Conservation (phyloP, 1,284 basidiomycete genomes). For the Leccinum fallax region DNA sequence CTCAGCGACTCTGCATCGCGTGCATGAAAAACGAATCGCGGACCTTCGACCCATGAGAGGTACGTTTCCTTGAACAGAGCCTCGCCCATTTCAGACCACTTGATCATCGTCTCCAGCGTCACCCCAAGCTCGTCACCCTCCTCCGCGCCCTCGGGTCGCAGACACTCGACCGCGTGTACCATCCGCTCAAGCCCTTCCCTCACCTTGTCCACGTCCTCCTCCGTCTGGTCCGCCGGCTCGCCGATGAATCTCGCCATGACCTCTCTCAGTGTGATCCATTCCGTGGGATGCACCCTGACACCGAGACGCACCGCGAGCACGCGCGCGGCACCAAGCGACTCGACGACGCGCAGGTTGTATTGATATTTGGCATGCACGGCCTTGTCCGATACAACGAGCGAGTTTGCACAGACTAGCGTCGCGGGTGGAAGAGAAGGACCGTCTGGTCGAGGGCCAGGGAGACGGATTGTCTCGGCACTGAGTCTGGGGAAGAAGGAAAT, state of each 20-base stretch:
- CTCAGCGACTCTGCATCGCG: neutral
- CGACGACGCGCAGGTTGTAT: conserved; percentile 89
- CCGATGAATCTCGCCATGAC: conserved; percentile 51
- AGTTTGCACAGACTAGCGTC: conserved; percentile 83
- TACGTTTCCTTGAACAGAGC: conserved; percentile 66
- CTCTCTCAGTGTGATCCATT: conserved; percentile 55
- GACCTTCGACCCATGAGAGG: conserved; percentile 77
- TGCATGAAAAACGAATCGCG: conserved; percentile 21
- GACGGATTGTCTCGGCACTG: conserved; percentile 60
- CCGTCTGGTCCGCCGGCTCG: conserved; percentile 45
- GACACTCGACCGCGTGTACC: conserved; percentile 50
- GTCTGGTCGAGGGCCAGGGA: conserved; percentile 47
- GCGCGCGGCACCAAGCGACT: conserved; percentile 78
- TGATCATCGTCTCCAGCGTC: conserved; percentile 73
- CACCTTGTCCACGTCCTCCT: conserved; percentile 46
- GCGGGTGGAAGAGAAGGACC: conserved; percentile 35
- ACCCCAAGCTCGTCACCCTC: conserved; percentile 53
- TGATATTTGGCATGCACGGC: conserved; percentile 72
- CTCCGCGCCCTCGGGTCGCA: conserved; percentile 45
- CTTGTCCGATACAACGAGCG: conserved; percentile 83
- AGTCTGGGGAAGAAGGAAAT: conserved; percentile 83
- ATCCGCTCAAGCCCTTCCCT: conserved; percentile 52
- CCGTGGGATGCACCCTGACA: conserved; percentile 43
- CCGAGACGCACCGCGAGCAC: conserved; percentile 64
- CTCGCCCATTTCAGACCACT: conserved; percentile 58